A percentile compares a stretch with the other conserved stretches of the same genome.
These are phyloP conservation scores for Lachancea cidri DNA, from an alignment of 805 yeast genomes.

Conservation along the genomic window DNA sequence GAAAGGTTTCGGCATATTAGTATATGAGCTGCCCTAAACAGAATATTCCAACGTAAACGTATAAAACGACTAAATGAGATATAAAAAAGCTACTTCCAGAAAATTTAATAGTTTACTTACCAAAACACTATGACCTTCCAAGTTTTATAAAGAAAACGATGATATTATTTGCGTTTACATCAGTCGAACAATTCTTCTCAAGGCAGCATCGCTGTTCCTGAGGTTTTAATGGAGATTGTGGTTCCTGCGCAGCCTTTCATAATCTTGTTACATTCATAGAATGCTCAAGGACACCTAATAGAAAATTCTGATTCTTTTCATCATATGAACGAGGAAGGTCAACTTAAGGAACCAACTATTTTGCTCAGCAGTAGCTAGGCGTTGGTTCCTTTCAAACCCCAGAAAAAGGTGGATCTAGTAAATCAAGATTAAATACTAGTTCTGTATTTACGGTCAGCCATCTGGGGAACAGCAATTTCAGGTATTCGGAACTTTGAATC, in stretches of 20 bases:
- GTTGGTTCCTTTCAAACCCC: constrained; percentile 1
- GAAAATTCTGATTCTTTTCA: constrained; percentile 35
- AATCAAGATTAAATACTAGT: constrained; percentile 1
- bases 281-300: constrained; percentile 32
- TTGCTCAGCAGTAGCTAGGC: not conserved
- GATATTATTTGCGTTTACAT: constrained; percentile 32
- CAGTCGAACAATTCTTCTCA: constrained; percentile 35
- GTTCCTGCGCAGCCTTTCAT: constrained; percentile 34
- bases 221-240: constrained; percentile 37
- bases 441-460: not conserved
- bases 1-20: too few relatives aligned
- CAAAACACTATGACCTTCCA: constrained; percentile 34
- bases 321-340: not conserved
- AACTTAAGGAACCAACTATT: not conserved
- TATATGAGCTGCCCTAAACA: too few relatives aligned
- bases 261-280: constrained; percentile 35
- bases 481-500: constrained; percentile 6
- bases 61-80: not conserved
- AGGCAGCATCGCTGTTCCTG: constrained; percentile 10
- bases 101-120: too few relatives aligned
- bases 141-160: constrained; percentile 36
- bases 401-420: constrained; percentile 7
- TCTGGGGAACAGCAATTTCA: constrained; percentile 3
- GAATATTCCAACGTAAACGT: too few relatives aligned
- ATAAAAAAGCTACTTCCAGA: too few relatives aligned